These are phyloP conservation scores for Suillus occidentalis DNA, from an alignment of 768 basidiomycete species.

Conservation along the genomic window DNA sequence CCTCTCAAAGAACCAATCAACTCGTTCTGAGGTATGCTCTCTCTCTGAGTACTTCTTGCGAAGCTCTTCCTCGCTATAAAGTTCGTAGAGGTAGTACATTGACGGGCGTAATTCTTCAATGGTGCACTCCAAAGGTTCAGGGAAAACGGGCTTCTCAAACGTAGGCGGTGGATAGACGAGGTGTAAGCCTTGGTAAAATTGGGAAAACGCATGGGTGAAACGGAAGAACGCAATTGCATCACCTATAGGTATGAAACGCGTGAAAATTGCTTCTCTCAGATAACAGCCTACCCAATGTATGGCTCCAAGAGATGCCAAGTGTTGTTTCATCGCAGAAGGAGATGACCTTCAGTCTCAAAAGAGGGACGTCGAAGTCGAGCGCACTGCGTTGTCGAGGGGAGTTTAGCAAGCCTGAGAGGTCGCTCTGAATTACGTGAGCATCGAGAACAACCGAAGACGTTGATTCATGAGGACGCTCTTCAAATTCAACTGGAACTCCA, in stretches of 20 bases:
- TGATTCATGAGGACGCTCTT: constrained; percentile 8
- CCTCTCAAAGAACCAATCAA: constrained; percentile 18
- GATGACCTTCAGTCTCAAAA: constrained; percentile 29
- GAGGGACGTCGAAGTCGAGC: constrained; percentile 19
- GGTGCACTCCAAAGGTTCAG: constrained; percentile 15
- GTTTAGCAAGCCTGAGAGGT: constrained; percentile 19
- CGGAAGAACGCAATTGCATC: constrained; percentile 27
- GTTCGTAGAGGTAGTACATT: constrained; percentile 26
- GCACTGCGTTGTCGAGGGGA: constrained; percentile 12
- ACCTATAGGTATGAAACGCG: constrained; percentile 17
- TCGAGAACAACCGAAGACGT: constrained; percentile 16
- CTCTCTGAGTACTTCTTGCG: constrained; percentile 13
- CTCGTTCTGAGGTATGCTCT: constrained; percentile 11
- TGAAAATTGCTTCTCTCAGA: background rate
- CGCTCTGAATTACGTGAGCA: constrained; percentile 27
- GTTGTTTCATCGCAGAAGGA: constrained; percentile 25
- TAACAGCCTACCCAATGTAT: constrained; percentile 28
- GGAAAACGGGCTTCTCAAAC: constrained; percentile 26
- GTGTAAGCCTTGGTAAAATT: constrained; percentile 26
- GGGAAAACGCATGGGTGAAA: constrained; percentile 31
- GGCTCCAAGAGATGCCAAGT: constrained; percentile 35
- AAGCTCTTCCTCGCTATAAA: constrained; percentile 20
- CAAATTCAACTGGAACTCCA: constrained; percentile 16
- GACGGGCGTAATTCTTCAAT: constrained; percentile 16
- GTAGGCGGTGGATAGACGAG: constrained; percentile 17